Base-by-base conservation (phyloP, 176 grass and related monocot species). In the Hsuehochloa calcarea region DNA sequence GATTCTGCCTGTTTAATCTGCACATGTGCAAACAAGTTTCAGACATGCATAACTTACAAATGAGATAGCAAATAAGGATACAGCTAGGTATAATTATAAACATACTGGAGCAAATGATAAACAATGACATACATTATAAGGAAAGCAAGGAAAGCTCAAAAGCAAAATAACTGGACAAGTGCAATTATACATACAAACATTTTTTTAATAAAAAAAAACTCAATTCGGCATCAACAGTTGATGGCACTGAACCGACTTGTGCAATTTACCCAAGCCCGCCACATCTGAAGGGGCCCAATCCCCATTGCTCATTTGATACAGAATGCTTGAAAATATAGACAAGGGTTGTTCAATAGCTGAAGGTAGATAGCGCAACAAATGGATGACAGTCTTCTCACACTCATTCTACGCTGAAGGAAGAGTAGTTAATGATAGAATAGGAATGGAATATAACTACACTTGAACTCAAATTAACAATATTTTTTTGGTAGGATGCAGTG, bases 1-100 rank as follows among this genome's bases (percentile, higher is more conserved):
- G 81, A 80, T 82, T 91, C 93, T 74, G 75, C 83, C 66, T 91
- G 81, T 85, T 90, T 90, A 65, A 96, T 89, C 96, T 98, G 87
- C 31, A 90, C 63, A 88, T 11, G 47, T 25, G 9, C 75, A 58
- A 67, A 77, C 41, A 87, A 67, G 46, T 68, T 90, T 72, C 20
- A 74, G 58, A 15, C 82, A 84, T 68, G 47, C 35, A 76, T 74
- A 45, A 65, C 62, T 90, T 87, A 47, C 22, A 85, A 52, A 65
- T 61, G 50, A 72, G 65, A 74, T 13, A 45, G 44, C 5, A 55
- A 59, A 79, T 58, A 58, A 50, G 9, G 51, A 68, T 55, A 67
- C 72, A 56, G 54, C 41, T 52, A 34, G 68, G 40, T 59, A 66
- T 39, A 29, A 47, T 29, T 41, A 29, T 29, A 58, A 79, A 68